Evolutionary conservation across 1,139 yeast genomes (phyloP), one percentile per base, ranked within the genome.

Genomic region (Protomyces pachydermus): DNA sequence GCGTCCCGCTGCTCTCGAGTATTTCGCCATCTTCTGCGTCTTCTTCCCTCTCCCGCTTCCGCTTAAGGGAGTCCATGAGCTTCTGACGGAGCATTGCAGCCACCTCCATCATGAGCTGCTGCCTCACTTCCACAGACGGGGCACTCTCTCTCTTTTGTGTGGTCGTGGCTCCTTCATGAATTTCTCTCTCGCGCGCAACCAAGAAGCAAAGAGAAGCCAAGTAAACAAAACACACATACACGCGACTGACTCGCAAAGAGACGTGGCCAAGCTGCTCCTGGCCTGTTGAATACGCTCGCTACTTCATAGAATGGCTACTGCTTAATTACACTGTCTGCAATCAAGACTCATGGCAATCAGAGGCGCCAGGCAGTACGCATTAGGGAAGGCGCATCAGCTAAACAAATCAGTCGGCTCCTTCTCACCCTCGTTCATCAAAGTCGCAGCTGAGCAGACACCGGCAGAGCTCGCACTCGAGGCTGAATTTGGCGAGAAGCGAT

Each of bases 401-500:
- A 42, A 42, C 18, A 18, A 20, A 18, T 20, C 48, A 42, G 25
- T 42, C 16, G 62, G 62, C 20, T 51, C 62, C 32, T 58, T 58
- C 45, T 46, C 62, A n/a, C 62, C 62, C 10, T 55, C 62, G 4
- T 58, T 51, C 23, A 48, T 58, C 52, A 51, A 52, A 20, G 25
- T 42, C 20, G 52, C 52, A 14, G 53, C 23, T 34, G 62, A 58
- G 9, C 39, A 32, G 32, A 16, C 48, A n/a, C 42, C 42, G 16
- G 52, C 20, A 12, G 56, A 58, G 39, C 52, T 55, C 4, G 67
- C 66, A 20, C 81, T 77, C 65, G 82, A 79, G 68, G 83, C 82
- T 56, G 84, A 81, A 66, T 81, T 80, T 71, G 79, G 82, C 64
- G 77, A 84, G 65, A 83, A 80, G 69, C 81, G 79, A 69, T 83